Evolutionary conservation across 169 alveolate genomes (phyloP), one percentile per base, ranked within the genome.

Genomic region (Cyclospora cayetanensis): DNA sequence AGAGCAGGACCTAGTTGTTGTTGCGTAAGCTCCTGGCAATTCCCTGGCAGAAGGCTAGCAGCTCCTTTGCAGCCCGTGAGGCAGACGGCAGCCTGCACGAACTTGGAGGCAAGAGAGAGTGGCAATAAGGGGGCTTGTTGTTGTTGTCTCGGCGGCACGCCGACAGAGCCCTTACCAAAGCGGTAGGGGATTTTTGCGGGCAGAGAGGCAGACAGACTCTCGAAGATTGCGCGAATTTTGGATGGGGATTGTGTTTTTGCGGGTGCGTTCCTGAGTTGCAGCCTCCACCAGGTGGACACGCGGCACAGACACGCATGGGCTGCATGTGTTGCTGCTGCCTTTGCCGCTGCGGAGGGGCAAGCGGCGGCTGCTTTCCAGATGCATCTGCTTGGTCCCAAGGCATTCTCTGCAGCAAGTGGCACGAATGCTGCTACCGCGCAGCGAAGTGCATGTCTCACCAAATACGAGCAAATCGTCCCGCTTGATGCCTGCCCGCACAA

Each of bases 291-390:
- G 68, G 87, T 76, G 68, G 87, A 39, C 29, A 76, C 87, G 20
- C 87, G 46, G 68, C 87, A 76, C 42, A n/a, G 87, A 12, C 87
- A 35, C 12, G 66, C 87, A 11, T 76, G 87, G 87, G 87, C 87
- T 27, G 87, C 70, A 42, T 76, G 87, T 29, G 66, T 76, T 43
- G 87, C 87, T 11, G 87, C 87, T 1, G 87, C 87, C 22, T 76
- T 76, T 43, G 68, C 87, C 27, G 87, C 87, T 76, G 87, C 87
- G 41, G 87, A 76, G 87, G 87, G 87, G 25, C 39, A 50, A n/a
- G 87, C 87, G 7, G 87, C 87, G 27, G 34, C 68, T 43, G 87
- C 87, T 12, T 9, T 76, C 34, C 70, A 35, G 22, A 50, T 20
- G 70, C 68, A 76, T 18, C 43, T 76, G 68, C 46, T 29, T 20